Evolutionary conservation across 805 yeast genomes (phyloP).

Genomic region (Citeromyces matritensis): DNA sequence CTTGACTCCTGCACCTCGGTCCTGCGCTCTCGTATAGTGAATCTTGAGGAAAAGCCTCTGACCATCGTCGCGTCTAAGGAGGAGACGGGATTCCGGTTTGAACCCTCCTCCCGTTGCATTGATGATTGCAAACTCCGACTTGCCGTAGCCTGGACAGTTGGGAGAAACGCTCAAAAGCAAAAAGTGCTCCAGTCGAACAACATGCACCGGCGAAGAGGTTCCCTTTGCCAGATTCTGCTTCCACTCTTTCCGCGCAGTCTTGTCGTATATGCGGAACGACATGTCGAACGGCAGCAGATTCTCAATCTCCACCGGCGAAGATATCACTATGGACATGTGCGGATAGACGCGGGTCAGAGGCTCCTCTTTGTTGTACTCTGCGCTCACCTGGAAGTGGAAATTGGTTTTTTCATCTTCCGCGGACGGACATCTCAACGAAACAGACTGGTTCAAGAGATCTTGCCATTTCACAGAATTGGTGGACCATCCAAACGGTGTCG

Average conservation of each 20-base stretch:
- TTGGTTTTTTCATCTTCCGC: constrained; percentile 16
- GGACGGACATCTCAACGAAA: constrained; percentile 47
- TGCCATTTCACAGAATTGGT: constrained; percentile 45
- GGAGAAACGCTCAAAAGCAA: constrained; percentile 60
- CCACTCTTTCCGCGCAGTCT: constrained; percentile 55
- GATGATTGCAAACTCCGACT: constrained; percentile 65
- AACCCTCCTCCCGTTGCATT: constrained; percentile 41
- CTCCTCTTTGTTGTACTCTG: constrained; percentile 47
- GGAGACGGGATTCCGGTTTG: constrained; percentile 35
- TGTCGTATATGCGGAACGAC: constrained; percentile 62
- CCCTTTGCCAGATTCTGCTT: constrained; percentile 49
- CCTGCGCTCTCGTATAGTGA: constrained; percentile 39
- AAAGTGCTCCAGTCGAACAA: constrained; percentile 58
- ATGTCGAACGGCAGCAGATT: constrained; percentile 78
- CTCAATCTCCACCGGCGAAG: constrained; percentile 79
- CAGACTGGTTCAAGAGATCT: constrained; percentile 28
- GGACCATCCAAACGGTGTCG: constrained; percentile 56
- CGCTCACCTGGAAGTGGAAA: constrained; percentile 65
- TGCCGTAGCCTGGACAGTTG: constrained; percentile 39
- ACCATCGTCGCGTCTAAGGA: constrained; percentile 44
- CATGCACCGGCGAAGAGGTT: constrained; percentile 59
- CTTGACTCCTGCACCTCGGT: constrained; percentile 42
- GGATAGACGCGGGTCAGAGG: constrained; percentile 71
- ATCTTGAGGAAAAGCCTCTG: constrained; percentile 51
- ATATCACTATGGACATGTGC: constrained; percentile 58